Percentiles rank a stretch among this genome's conserved stretches.
These are phyloP conservation scores for Ophiostoma perfectum DNA, from an alignment of 2,329 filamentous ascomycete species.

Conservation along the genomic window DNA sequence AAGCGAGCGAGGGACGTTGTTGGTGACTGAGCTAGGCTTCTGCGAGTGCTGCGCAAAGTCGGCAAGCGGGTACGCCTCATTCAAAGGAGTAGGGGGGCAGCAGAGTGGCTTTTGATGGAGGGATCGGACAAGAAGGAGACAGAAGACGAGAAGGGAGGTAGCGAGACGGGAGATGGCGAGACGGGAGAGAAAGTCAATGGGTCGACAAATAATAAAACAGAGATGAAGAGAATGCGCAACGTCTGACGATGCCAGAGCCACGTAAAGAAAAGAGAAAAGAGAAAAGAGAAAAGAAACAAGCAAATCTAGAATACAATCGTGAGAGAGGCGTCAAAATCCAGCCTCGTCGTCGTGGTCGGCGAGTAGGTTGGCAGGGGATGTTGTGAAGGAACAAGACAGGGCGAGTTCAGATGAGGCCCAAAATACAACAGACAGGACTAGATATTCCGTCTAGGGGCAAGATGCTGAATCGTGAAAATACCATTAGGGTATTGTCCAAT, in stretches of 20 bases:
- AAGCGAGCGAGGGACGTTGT: not conserved
- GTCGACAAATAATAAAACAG: not conserved
- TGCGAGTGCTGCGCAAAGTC: slow-evolving; percentile 26
- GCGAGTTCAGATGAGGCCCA: slow-evolving; percentile 1
- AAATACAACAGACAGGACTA: not conserved
- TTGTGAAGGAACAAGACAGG: not conserved
- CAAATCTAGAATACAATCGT: not conserved
- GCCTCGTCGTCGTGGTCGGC: not conserved
- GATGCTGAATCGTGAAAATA: slow-evolving; percentile 10
- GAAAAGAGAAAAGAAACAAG: not conserved
- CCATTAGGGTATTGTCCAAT: not conserved
- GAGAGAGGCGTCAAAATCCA: not conserved
- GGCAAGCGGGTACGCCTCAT: slow-evolving; percentile 24
- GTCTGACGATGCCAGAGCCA: not conserved
- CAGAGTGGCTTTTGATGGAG: not conserved
- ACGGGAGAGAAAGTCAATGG: not conserved
- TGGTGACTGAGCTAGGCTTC: slow-evolving; percentile 21
- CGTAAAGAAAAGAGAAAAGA: not conserved
- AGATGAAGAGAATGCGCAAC: not conserved
- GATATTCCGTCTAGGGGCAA: not conserved
- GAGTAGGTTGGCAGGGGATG: not conserved
- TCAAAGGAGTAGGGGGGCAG: slow-evolving; percentile 17
- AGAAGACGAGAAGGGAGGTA: not conserved
- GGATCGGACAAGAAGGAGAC: not conserved
- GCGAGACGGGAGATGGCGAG: not conserved